Evolutionary conservation across 345 rosid genomes (phyloP).

Genomic region (Acer yangbiense): DNA sequence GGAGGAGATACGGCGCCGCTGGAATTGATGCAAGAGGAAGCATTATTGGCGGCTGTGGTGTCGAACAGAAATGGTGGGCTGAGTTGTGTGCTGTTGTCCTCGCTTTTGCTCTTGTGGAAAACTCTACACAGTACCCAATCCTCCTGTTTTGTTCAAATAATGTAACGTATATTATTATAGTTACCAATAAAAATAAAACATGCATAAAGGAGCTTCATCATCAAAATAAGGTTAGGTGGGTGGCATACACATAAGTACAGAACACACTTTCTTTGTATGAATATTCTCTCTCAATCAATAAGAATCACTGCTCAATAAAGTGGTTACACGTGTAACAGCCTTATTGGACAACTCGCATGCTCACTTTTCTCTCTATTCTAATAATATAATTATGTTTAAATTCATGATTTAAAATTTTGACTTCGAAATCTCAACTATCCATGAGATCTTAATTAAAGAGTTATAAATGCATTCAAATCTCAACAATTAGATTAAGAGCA

Average conservation of each 20-base stretch:
- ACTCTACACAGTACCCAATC: constrained; percentile 98
- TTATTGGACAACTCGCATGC: constrained; percentile 12
- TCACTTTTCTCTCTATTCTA: neutral
- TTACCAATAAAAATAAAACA: neutral
- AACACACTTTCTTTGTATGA: constrained; percentile 15
- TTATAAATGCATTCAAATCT: too few relatives aligned
- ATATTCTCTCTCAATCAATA: neutral
- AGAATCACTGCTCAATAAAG: neutral
- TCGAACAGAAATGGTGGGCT: constrained; percentile 35
- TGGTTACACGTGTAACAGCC: constrained; percentile 22
- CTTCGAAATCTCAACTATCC: too few relatives aligned
- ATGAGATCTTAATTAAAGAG: too few relatives aligned
- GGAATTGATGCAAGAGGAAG: constrained; percentile 25
- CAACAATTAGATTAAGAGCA: too few relatives aligned
- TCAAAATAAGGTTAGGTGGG: neutral
- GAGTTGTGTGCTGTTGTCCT: constrained; percentile 28
- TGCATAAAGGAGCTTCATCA: neutral
- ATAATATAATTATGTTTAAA: neutral
- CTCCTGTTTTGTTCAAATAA: constrained; percentile 49
- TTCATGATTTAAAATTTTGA: too few relatives aligned
- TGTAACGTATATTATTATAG: neutral
- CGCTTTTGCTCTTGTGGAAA: constrained; percentile 69
- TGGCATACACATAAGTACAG: neutral
- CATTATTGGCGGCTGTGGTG: constrained; percentile 17
- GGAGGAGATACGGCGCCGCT: constrained; percentile 17